Evolutionary conservation across 2,329 filamentous ascomycete species (phyloP).

Genomic region (Sarocladium oryzae): DNA sequence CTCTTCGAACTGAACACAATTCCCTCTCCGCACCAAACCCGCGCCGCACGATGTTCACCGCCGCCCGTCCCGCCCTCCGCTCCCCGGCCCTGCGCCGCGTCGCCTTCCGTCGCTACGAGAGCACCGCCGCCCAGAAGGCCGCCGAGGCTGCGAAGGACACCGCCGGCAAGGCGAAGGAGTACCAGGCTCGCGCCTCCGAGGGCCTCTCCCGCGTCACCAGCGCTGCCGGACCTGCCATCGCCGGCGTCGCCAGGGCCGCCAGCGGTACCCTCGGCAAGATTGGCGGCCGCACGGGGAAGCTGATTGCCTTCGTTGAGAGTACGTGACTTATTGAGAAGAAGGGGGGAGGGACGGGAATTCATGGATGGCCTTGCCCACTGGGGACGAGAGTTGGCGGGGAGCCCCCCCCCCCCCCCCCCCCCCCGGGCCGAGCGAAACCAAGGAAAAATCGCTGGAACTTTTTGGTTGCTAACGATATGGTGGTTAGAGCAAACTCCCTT

Average conservation of each 20-base stretch:
- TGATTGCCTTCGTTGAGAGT: constrained; percentile 83
- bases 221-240: constrained; percentile 71
- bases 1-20: neutral
- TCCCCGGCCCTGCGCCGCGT: constrained; percentile 36
- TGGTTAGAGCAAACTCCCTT: constrained; percentile 72
- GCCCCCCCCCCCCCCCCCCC: too few species aligned
- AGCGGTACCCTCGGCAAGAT: constrained; percentile 64
- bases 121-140: constrained; percentile 44
- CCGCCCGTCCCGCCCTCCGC: constrained; percentile 39
- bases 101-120: constrained; percentile 54
- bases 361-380: too few species aligned
- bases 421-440: too few species aligned
- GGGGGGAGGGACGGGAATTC: too few species aligned
- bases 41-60: constrained; percentile 14
- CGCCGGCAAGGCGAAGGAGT: constrained; percentile 37
- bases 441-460: too few species aligned
- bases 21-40: too few species aligned
- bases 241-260: constrained; percentile 63
- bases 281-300: constrained; percentile 74
- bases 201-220: constrained; percentile 76
- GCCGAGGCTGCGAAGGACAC: constrained; percentile 34
- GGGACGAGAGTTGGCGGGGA: too few species aligned
- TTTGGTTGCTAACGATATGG: too few species aligned
- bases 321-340: constrained; percentile 38
- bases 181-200: constrained; percentile 64